phyloP scores from a whole-genome alignment of 2,329 filamentous ascomycete species.

The Nectriaceae sp. region DNA sequence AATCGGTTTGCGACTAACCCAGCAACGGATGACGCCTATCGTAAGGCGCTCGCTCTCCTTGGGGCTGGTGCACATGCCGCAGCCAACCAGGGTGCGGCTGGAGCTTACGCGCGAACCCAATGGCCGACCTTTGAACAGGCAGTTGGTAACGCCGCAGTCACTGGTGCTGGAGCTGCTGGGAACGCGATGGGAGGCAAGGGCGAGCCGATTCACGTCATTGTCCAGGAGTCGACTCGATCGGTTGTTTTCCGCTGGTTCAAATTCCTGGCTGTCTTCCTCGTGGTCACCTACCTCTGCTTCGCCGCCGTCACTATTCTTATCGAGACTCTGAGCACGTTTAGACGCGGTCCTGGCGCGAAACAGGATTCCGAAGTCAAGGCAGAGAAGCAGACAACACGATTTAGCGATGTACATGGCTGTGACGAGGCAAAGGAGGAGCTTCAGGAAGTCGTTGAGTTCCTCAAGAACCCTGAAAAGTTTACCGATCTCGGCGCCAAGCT shows the following conservation, averaged over 20 bases:
- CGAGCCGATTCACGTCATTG: constrained; percentile 90
- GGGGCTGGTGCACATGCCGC: constrained; percentile 31
- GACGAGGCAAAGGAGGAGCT: constrained; percentile 98
- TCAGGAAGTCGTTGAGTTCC: constrained; percentile 93
- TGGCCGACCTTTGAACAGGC: constrained; percentile 34
- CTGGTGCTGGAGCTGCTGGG: constrained; percentile 19
- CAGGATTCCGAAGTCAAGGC: constrained; percentile 85
- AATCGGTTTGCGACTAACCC: constrained; percentile 81
- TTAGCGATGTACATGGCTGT: constrained; percentile 93
- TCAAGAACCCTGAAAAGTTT: constrained; percentile 92
- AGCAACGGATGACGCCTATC: constrained; percentile 76
- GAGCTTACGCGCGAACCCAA: constrained; percentile 26
- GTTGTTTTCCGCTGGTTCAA: constrained; percentile 90
- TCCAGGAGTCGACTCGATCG: constrained; percentile 83
- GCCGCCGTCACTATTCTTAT: constrained; percentile 80
- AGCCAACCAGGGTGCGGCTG: constrained; percentile 21
- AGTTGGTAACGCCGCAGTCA: constrained; percentile 30
- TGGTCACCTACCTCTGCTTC: constrained; percentile 78
- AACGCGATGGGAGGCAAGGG: constrained; percentile 68
- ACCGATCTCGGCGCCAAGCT: constrained; percentile 93
- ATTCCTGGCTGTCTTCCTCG: constrained; percentile 76
- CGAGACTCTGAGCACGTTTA: constrained; percentile 77
- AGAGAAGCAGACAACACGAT: constrained; percentile 87
- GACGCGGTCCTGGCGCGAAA: constrained; percentile 69
- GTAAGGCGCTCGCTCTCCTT: constrained; percentile 62